Conservation (phyloP, 2,329 filamentous ascomycete genomes). For the Hypoxylon rubiginosum region DNA sequence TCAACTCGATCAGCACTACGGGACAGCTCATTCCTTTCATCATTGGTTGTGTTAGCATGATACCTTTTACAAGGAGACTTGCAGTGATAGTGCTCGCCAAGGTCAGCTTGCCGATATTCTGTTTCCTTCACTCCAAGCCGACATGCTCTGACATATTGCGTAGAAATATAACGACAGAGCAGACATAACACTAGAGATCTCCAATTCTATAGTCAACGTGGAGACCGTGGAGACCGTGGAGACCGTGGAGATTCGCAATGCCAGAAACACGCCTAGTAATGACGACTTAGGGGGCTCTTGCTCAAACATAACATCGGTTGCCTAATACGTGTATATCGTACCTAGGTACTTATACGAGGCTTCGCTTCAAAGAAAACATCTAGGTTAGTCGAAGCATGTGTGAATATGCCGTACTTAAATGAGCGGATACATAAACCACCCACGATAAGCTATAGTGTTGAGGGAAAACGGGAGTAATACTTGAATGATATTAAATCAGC, state of each 20-base stretch:
- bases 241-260: slow-evolving; percentile 5
- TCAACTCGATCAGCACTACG: slow-evolving; percentile 13
- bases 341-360: neutral
- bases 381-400: too few relatives aligned
- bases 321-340: neutral
- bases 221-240: slow-evolving; percentile 7
- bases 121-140: neutral
- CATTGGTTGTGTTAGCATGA: slow-evolving; percentile 19
- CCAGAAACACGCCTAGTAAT: slow-evolving; percentile 6
- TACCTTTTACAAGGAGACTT: slow-evolving; percentile 15
- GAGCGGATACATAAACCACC: too few relatives aligned
- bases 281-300: neutral
- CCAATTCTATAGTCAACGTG: too few relatives aligned
- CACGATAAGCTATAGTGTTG: too few relatives aligned
- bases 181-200: slow-evolving; percentile 11
- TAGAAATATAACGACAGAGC: slow-evolving; percentile 23
- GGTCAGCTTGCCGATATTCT: slow-evolving; percentile 2
- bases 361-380: too few relatives aligned
- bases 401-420: too few relatives aligned
- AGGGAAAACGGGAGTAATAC: too few relatives aligned
- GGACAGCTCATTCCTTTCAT: slow-evolving; percentile 25
- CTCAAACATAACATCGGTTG: neutral
- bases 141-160: neutral
- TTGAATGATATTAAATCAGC: too few relatives aligned
- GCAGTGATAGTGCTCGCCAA: slow-evolving; percentile 15